These are phyloP conservation scores for Prunus salicina DNA, from an alignment of 306 rosid species.

Conservation along the genomic window DNA sequence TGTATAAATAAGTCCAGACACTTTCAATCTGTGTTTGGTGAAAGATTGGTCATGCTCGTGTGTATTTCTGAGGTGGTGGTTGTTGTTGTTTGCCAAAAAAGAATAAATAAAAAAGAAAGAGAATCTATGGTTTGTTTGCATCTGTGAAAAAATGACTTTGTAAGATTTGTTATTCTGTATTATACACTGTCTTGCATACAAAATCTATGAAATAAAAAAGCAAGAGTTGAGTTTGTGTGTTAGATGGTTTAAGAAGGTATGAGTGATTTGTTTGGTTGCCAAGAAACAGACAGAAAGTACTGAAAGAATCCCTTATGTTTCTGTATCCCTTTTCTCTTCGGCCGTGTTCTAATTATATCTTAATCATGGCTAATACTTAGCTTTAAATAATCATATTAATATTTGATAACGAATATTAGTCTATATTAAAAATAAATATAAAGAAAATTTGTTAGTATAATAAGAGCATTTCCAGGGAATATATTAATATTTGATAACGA, in stretches of 20 bases:
- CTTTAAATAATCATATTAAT: too few species aligned
- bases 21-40: slow-evolving; percentile 23
- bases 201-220: not conserved
- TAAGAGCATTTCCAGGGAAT: too few species aligned
- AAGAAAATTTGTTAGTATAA: too few species aligned
- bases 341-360: too few species aligned
- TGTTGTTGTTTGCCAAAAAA: not conserved
- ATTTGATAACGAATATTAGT: too few species aligned
- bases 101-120: not conserved
- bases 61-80: not conserved
- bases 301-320: too few species aligned
- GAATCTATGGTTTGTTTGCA: not conserved
- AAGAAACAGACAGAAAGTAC: not conserved
- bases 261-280: not conserved
- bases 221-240: slow-evolving; percentile 23
- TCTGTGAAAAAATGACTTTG: not conserved
- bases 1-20: slow-evolving; percentile 32
- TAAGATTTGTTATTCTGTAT: not conserved
- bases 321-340: too few species aligned
- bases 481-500: too few species aligned
- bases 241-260: too few species aligned
- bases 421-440: too few species aligned
- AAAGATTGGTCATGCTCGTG: not conserved
- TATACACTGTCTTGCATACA: not conserved
- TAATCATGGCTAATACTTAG: too few species aligned